These are phyloP conservation scores for Lentinula guzmanii DNA, from an alignment of 768 basidiomycete genomes.

Conservation along the genomic window DNA sequence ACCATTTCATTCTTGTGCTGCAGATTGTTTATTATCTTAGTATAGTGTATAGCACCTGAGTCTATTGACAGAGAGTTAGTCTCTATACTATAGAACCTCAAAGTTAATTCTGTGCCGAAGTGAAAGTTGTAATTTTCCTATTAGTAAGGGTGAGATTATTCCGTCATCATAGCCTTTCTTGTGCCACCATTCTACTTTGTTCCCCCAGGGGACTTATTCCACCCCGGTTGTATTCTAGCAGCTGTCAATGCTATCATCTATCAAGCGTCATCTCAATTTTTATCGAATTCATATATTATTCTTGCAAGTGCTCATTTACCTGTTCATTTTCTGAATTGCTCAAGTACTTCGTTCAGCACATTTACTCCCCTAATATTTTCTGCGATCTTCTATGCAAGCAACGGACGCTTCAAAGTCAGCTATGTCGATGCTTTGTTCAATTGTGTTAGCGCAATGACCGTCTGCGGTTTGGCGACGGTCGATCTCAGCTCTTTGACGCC, in stretches of 20 bases:
- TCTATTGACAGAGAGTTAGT: neutral
- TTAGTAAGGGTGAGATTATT: neutral
- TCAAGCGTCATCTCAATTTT: constrained; percentile 56
- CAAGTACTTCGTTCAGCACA: constrained; percentile 37
- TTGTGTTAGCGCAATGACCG: constrained; percentile 72
- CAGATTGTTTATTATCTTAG: constrained; percentile 8
- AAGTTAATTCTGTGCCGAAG: neutral
- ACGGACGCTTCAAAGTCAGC: constrained; percentile 47
- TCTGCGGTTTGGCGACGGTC: constrained; percentile 69
- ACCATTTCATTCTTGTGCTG: constrained; percentile 1
- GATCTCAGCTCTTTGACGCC: constrained; percentile 62
- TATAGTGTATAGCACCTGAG: constrained; percentile 3
- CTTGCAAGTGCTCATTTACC: constrained; percentile 39
- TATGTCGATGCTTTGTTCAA: constrained; percentile 79
- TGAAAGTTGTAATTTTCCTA: neutral
- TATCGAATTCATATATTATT: constrained; percentile 56
- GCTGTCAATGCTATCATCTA: constrained; percentile 13
- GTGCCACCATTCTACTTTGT: neutral
- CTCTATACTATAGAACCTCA: neutral
- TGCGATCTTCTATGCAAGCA: constrained; percentile 76
- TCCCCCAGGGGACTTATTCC: neutral
- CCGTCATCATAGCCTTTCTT: neutral
- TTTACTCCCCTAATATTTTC: constrained; percentile 77
- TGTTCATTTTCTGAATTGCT: neutral
- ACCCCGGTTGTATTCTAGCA: neutral